Percentiles rank a stretch among this genome's conserved stretches.
Conservation (phyloP, 129 eudicot genomes). For the Lactuca saligna region DNA sequence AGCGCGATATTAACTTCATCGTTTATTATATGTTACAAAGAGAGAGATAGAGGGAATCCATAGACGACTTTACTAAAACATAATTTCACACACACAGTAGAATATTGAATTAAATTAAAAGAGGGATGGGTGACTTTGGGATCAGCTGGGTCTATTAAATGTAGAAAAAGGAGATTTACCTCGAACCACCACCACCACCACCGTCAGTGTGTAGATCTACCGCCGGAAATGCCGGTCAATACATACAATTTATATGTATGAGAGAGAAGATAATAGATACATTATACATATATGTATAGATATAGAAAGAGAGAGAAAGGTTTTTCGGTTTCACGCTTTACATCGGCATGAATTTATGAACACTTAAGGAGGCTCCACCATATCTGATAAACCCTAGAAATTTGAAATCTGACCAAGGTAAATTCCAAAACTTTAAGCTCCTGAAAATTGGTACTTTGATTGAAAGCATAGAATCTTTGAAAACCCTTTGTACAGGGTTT, state of each 20-base stretch:
- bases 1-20: neutral
- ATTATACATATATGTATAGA: neutral
- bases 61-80: slow-evolving; percentile 9
- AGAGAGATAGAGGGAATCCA: slow-evolving; percentile 6
- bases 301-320: slow-evolving; percentile 1
- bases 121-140: slow-evolving; percentile 2
- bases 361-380: slow-evolving; percentile 25
- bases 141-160: slow-evolving; percentile 17
- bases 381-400: slow-evolving; percentile 22
- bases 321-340: slow-evolving; percentile 15
- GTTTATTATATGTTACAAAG: slow-evolving; percentile 13
- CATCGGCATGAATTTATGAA: slow-evolving; percentile 15
- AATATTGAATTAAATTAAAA: slow-evolving; percentile 13
- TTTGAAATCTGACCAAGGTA: slow-evolving; percentile 4
- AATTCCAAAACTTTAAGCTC: slow-evolving; percentile 22
- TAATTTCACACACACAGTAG: neutral
- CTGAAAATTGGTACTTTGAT: slow-evolving; percentile 18
- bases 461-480: slow-evolving; percentile 16
- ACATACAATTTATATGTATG: slow-evolving; percentile 7
- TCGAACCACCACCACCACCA: slow-evolving; percentile 25
- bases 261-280: neutral
- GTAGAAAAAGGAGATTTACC: slow-evolving; percentile 15
- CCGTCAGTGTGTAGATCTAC: slow-evolving; percentile 28
- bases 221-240: slow-evolving; percentile 29
- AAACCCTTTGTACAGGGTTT: slow-evolving; percentile 28